Conservation (phyloP, 306 rosid species). For the Trichosanthes cucumerina region DNA sequence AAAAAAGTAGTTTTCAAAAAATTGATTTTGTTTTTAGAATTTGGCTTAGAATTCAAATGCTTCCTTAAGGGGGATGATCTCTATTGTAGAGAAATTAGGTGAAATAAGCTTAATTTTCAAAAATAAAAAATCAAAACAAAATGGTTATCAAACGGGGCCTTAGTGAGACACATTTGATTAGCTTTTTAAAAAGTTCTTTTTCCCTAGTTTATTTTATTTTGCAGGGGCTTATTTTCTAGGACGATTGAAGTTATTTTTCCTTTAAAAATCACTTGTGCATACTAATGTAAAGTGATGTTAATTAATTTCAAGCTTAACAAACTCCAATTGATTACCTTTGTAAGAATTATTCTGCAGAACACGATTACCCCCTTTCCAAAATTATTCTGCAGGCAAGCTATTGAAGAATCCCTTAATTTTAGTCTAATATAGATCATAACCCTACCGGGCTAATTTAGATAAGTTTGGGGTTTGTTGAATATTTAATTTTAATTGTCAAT, state of each 20-base stretch:
- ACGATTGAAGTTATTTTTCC: neutral
- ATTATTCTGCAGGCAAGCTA: neutral
- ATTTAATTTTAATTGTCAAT: neutral
- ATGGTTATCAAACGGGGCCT: too few relatives aligned
- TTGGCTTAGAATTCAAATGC: too few relatives aligned
- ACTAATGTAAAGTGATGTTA: neutral
- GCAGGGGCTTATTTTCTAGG: neutral
- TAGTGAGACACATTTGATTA: neutral
- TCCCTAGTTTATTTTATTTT: neutral
- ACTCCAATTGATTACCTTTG: neutral
- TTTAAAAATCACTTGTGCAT: neutral
- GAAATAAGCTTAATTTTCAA: too few relatives aligned
- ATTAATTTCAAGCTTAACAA: neutral
- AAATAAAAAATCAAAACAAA: too few relatives aligned
- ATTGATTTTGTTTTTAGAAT: too few relatives aligned
- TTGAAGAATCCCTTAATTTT: neutral
- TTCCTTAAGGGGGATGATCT: too few relatives aligned
- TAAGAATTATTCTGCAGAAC: neutral
- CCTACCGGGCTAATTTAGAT: neutral
- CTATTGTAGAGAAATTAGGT: too few relatives aligned
- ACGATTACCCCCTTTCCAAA: neutral
- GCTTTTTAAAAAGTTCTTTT: neutral
- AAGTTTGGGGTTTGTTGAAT: slow-evolving; percentile 8
- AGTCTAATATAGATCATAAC: neutral
- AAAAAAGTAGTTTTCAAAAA: too few relatives aligned